phyloP scores from a whole-genome alignment of 106 monocot species.

The Xerophyta viscosa region DNA sequence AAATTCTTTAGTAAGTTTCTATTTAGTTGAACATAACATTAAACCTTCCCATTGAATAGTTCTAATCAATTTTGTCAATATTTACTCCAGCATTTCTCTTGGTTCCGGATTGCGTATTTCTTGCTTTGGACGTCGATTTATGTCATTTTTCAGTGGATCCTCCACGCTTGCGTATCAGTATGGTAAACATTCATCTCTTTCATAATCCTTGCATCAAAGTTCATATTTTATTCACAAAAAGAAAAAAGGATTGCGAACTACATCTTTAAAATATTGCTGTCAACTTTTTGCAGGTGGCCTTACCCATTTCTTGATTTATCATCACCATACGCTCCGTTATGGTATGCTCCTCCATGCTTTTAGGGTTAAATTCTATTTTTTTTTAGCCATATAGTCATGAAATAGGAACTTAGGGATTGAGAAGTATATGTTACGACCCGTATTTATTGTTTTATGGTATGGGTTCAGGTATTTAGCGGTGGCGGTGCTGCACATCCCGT shows the following conservation, averaged over 20 bases:
- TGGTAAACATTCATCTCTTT: slow-evolving; percentile 29
- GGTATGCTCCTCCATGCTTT: slow-evolving; percentile 26
- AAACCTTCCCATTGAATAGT: not conserved
- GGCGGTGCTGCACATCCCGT: slow-evolving; percentile 49
- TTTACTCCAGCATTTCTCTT: slow-evolving; percentile 53
- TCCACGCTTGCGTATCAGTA: slow-evolving; percentile 50
- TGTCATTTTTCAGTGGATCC: slow-evolving; percentile 74
- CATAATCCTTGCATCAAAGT: not conserved
- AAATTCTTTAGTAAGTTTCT: slow-evolving; percentile 18
- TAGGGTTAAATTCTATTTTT: not conserved
- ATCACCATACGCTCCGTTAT: slow-evolving; percentile 46
- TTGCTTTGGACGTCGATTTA: slow-evolving; percentile 57
- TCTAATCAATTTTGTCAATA: not conserved
- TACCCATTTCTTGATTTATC: slow-evolving; percentile 82
- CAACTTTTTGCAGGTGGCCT: slow-evolving; percentile 62
- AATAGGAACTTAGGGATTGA: no score
- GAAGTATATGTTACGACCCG: no score
- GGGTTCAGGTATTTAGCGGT: slow-evolving; percentile 42
- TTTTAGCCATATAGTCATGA: no score
- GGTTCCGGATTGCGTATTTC: slow-evolving; percentile 83
- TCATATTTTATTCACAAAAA: not conserved
- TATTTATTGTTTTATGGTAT: not conserved
- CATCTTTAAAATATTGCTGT: no score
- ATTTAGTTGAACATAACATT: not conserved
- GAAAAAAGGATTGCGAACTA: not conserved